These are phyloP conservation scores for Thelonectria blattea DNA, from an alignment of 2,329 filamentous ascomycete species.

Conservation along the genomic window DNA sequence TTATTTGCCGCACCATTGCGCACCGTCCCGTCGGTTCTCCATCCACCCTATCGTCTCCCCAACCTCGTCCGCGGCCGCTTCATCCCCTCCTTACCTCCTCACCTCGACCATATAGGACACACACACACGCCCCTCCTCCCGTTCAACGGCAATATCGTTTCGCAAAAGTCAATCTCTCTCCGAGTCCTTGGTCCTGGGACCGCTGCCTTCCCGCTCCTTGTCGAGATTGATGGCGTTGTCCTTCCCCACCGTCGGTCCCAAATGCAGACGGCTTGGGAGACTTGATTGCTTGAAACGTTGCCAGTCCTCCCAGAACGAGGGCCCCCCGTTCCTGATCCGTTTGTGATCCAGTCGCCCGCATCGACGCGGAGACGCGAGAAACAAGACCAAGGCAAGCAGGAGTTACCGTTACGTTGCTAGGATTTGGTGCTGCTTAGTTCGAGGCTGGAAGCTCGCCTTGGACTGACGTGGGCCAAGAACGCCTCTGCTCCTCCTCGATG, in stretches of 20 bases:
- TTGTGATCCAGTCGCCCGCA: not conserved
- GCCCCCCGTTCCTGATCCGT: not conserved
- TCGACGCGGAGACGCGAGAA: not conserved
- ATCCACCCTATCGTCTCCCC: not conserved
- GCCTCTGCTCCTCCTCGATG: constrained; percentile 1
- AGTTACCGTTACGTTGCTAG: not conserved
- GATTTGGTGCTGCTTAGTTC: not conserved
- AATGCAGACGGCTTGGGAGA: not conserved
- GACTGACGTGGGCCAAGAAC: constrained; percentile 9
- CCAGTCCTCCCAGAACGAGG: not conserved
- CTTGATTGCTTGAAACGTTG: not conserved
- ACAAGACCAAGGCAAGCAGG: not conserved
- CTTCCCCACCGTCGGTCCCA: constrained; percentile 4
- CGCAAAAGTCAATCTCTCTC: constrained; percentile 7
- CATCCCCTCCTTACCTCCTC: too few relatives aligned
- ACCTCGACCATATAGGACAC: too few relatives aligned
- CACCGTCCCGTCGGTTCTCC: constrained; percentile 11
- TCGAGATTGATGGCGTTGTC: constrained; percentile 7
- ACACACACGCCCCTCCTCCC: not conserved
- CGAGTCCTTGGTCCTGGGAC: constrained; percentile 17
- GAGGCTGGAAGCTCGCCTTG: constrained; percentile 4
- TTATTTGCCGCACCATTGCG: constrained; percentile 9
- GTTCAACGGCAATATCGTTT: constrained; percentile 1
- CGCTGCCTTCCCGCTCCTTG: constrained; percentile 8
- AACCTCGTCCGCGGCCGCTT: not conserved